Conservation (phyloP, 2,329 filamentous ascomycete species). For the Ascosphaera aggregata region DNA sequence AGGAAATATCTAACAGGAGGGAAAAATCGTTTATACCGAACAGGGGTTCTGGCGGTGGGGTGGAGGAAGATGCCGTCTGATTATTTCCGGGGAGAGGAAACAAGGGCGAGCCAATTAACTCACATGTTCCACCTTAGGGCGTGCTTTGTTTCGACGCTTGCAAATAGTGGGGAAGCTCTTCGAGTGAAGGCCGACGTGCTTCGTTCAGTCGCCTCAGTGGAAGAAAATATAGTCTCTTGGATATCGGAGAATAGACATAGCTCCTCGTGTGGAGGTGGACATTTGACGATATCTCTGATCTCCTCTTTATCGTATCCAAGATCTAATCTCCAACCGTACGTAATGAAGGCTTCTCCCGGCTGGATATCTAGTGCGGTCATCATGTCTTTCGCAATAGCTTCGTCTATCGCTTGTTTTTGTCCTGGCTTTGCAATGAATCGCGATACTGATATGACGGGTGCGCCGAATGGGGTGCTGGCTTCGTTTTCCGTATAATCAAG, state of each 20-base stretch:
- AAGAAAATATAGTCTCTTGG: background rate
- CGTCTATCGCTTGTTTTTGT: constrained; percentile 10
- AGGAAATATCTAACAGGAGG: too few relatives aligned
- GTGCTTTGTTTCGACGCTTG: constrained; percentile 2
- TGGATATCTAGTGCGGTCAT: constrained; percentile 1
- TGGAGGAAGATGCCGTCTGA: background rate
- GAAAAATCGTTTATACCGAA: too few relatives aligned
- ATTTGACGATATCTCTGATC: background rate
- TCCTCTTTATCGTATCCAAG: constrained; percentile 2
- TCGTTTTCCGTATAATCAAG: constrained; percentile 10
- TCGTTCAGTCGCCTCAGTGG: background rate
- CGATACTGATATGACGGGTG: constrained; percentile 12
- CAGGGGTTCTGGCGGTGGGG: background rate
- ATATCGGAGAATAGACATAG: background rate
- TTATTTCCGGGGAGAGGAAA: background rate
- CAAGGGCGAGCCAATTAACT: background rate
- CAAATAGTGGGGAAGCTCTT: background rate
- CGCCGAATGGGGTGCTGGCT: constrained; percentile 9
- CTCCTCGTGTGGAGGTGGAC: background rate
- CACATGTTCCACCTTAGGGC: constrained; percentile 3
- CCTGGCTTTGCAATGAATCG: constrained; percentile 12
- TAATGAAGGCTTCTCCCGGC: constrained; percentile 11
- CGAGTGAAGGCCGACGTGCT: background rate
- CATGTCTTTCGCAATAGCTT: constrained; percentile 9
- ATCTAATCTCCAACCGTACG: constrained; percentile 20